phyloP scores from a whole-genome alignment of 108 stramenopile genomes.

The Mayamaea pseudoterrestris region DNA sequence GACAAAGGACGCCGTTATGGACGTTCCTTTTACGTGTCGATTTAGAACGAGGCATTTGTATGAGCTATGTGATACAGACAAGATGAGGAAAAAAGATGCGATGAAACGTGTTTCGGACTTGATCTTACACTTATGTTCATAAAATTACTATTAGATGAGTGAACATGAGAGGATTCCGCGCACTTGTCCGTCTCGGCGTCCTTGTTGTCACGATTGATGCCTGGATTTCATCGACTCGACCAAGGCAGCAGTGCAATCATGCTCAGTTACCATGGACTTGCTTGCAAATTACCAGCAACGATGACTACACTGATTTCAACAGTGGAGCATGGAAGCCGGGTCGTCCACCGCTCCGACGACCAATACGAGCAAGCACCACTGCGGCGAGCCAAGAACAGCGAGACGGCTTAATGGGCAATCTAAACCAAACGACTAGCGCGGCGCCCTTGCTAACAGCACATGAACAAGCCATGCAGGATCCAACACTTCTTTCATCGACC shows the following conservation, averaged over 20 bases:
- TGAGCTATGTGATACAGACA: conserved; percentile 1
- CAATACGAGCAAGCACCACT: too few species aligned
- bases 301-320: too few species aligned
- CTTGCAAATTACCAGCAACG: too few species aligned
- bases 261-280: too few species aligned
- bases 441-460: conserved; percentile 2
- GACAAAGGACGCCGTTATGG: conserved; percentile 6
- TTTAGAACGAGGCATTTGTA: conserved; percentile 15
- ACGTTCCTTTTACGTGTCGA: conserved; percentile 5
- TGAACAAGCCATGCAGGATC: conserved; percentile 55
- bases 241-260: too few species aligned
- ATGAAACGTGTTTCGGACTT: neutral
- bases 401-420: neutral
- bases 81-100: neutral
- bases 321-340: too few species aligned
- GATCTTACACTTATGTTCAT: neutral
- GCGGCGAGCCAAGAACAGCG: too few species aligned
- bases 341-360: too few species aligned
- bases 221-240: neutral
- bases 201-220: neutral
- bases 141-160: neutral
- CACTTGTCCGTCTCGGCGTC: neutral
- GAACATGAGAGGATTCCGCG: neutral
- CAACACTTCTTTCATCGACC: conserved; percentile 40
- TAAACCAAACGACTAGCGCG: conserved; percentile 1